Evolutionary conservation across 2,329 filamentous ascomycete species (phyloP), one percentile per base, ranked within the genome.

Genomic region (Stemphylium beticola): DNA sequence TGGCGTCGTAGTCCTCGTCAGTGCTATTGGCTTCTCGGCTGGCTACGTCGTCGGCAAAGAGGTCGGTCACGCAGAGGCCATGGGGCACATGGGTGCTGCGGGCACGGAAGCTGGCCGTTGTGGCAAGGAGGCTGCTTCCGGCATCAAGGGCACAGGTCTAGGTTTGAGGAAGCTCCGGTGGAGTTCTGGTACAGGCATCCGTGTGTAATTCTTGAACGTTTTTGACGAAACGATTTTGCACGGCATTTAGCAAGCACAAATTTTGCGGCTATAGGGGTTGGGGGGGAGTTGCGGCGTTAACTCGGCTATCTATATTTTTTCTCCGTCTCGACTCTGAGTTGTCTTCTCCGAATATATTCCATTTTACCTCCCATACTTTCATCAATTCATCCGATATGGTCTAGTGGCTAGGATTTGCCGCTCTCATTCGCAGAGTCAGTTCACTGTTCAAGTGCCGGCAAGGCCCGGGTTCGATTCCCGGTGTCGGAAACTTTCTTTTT

Each of bases 1-100:
- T 0, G 85, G 86, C 2, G 85, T 88, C 15, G 83, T 88, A 1
- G 83, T 88, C 2, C 78, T 87, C 0, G 82, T 88, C 50, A 85
- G 83, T 14, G 86, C 85, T 2, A 81, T 88, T 57, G 86, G 84
- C 62, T 88, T 88, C 69, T 84, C 83, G 0, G 85, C 86, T 4
- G 86, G 86, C 1, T 88, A 87, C 64, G 82, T 83, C 12, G 78
- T 87, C 12, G 86, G 86, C 10, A 80, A 80, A 49, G 85, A 87
- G 59, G 80, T 83, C 4, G 84, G 84, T 1, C 77, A 79, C 46
- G 74, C 81, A 2, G 85, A 87, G 65, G 79, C 67, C 7, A 58
- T 74, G 54, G 66, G 69, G 18, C 69, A 74, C 40, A 37, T 74
- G 37, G 69, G 70, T 17, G 49, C 57, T 45, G 69, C 60, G 4